Evolutionary conservation across 1,284 basidiomycete species (phyloP), one percentile per base, ranked within the genome.

Genomic region (Cystobasidiaceae sp.): DNA sequence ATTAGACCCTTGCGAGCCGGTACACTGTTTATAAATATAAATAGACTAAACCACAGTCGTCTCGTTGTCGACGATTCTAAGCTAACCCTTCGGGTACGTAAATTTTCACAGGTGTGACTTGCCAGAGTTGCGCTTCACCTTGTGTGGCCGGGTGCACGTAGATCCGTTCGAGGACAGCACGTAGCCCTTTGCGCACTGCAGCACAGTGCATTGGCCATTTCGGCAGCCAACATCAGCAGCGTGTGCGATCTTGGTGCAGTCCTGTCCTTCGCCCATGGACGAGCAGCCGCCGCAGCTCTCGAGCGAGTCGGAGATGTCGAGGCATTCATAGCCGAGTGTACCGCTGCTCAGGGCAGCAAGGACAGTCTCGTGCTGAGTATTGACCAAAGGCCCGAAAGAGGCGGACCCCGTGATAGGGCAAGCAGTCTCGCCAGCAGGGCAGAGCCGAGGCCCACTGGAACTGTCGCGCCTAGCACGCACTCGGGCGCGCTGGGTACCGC

Each of bases 211-310:
- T 44, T 9, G n/a, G 13, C 51, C 51, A 33, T 28, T 17, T 21
- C 23, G 19, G 30, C 51, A 55, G 25, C 51, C 51, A 33, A 55
- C 51, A 8, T 33, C 51, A 4, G 37, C 11, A 9, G 51, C 34
- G 34, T 55, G 7, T 13, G 51, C 15, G 4, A 55, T 28, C n/a
- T 28, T 34, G 5, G 51, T 33, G 34, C 51, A 55, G 27, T 57
- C 55, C 11, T 46, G 11, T 46, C 55, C 55, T 9, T 28, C 32
- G 19, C 51, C 51, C 32, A 19, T 23, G 6, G 51, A 34, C 19
- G 51, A 32, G 23, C 55, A 57, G 8, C 55, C 37, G 19, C 55
- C 55, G 39, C 55, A 57, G 32, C 17, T 19, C 15, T 57, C 55
- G 15, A 57, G n/a, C 3, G 55, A 57, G 25, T 21, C 23, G 7